These are phyloP conservation scores for Leccinellum albellum DNA, from an alignment of 768 basidiomycete genomes.

Conservation along the genomic window DNA sequence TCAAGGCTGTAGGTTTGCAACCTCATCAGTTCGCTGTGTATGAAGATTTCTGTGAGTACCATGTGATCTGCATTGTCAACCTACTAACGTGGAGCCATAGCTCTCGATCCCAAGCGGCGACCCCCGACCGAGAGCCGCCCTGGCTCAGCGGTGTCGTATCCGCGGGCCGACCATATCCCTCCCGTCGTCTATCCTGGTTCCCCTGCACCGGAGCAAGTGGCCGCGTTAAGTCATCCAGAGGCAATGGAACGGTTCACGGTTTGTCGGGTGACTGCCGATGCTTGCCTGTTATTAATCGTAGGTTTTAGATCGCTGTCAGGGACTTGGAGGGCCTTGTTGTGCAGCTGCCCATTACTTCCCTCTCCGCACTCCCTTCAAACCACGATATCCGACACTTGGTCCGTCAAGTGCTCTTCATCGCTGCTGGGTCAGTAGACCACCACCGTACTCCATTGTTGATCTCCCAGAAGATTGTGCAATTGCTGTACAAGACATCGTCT, in stretches of 20 bases:
- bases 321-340: constrained; percentile 81
- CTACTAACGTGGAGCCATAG: constrained; percentile 27
- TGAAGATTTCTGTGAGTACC: constrained; percentile 80
- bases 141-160: constrained; percentile 66
- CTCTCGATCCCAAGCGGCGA: constrained; percentile 56
- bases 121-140: constrained; percentile 54
- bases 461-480: constrained; percentile 95
- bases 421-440: constrained; percentile 73
- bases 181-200: constrained; percentile 54
- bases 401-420: constrained; percentile 76
- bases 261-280: constrained; percentile 23
- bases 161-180: constrained; percentile 42
- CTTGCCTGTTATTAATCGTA: constrained; percentile 2
- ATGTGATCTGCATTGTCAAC: background rate
- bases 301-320: constrained; percentile 26
- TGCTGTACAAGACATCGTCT: constrained; percentile 84
- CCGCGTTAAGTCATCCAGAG: constrained; percentile 67
- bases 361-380: constrained; percentile 70
- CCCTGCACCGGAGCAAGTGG: constrained; percentile 54
- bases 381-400: constrained; percentile 85
- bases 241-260: constrained; percentile 87
- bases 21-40: constrained; percentile 84
- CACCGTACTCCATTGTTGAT: constrained; percentile 87
- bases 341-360: constrained; percentile 68
- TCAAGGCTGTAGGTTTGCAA: constrained; percentile 80